Conservation (phyloP, 2,329 filamentous ascomycete genomes). For the Septoria linicola region DNA sequence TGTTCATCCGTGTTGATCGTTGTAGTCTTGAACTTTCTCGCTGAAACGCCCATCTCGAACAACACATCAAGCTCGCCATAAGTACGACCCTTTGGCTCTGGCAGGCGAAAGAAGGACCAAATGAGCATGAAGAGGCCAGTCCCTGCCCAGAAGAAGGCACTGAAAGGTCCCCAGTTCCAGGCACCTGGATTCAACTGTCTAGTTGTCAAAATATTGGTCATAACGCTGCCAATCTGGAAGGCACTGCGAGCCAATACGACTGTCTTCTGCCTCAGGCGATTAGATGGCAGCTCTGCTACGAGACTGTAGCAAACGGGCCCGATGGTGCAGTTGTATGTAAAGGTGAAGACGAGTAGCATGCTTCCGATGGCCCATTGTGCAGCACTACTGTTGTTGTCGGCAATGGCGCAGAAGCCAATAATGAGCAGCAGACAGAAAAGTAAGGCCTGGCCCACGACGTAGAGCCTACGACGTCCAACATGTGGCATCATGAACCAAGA, state of each 20-base stretch:
- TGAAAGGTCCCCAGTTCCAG: slow-evolving; percentile 25
- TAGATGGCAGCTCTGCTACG: slow-evolving; percentile 33
- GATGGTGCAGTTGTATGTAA: slow-evolving; percentile 29
- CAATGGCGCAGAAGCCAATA: slow-evolving; percentile 29
- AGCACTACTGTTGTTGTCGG: slow-evolving; percentile 5
- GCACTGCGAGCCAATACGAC: slow-evolving; percentile 32
- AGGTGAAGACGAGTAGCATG: slow-evolving; percentile 24
- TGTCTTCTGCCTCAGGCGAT: slow-evolving; percentile 32
- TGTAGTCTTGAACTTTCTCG: slow-evolving; percentile 39
- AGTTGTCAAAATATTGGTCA: slow-evolving; percentile 23
- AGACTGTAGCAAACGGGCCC: slow-evolving; percentile 31
- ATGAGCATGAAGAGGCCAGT: slow-evolving; percentile 37
- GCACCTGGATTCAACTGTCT: slow-evolving; percentile 24
- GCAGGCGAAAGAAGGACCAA: slow-evolving; percentile 47
- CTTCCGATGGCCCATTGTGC: slow-evolving; percentile 28
- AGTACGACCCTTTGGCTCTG: slow-evolving; percentile 45
- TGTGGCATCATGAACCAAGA: slow-evolving; percentile 37
- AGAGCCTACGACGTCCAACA: slow-evolving; percentile 40
- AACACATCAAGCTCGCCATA: slow-evolving; percentile 47
- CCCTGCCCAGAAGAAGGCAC: slow-evolving; percentile 44
- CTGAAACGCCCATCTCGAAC: slow-evolving; percentile 43
- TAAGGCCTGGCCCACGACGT: slow-evolving; percentile 32
- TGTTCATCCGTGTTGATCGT: slow-evolving; percentile 19
- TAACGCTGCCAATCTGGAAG: slow-evolving; percentile 31
- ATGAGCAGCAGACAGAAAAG: slow-evolving; percentile 20